These are phyloP conservation scores for Pythium monospermum DNA, from an alignment of 352 stramenopile genomes.

Conservation along the genomic window DNA sequence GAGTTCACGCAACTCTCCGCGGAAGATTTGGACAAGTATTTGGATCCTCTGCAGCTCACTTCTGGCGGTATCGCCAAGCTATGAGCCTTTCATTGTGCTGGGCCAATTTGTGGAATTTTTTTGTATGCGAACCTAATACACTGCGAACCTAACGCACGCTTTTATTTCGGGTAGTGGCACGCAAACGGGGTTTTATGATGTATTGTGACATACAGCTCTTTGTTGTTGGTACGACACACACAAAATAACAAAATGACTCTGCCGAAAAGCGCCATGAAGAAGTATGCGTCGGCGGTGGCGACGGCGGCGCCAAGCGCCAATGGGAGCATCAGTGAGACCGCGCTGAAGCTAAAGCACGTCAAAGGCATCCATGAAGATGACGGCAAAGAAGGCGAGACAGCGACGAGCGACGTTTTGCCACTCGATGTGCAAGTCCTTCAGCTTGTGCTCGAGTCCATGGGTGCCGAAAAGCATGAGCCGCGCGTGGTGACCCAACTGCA, in stretches of 20 bases:
- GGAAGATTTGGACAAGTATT: slow-evolving; percentile 46
- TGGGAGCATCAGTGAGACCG: slow-evolving; percentile 25
- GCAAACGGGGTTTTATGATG: neutral
- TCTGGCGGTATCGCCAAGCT: slow-evolving; percentile 37
- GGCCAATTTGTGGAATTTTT: too few relatives aligned
- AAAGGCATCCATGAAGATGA: slow-evolving; percentile 71
- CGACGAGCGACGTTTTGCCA: slow-evolving; percentile 40
- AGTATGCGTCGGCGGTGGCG: slow-evolving; percentile 1
- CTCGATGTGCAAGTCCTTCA: slow-evolving; percentile 59
- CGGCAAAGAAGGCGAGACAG: slow-evolving; percentile 28
- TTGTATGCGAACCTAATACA: too few relatives aligned
- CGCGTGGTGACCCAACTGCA: slow-evolving; percentile 77
- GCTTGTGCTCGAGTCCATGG: slow-evolving; percentile 72
- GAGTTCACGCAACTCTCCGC: slow-evolving; percentile 36
- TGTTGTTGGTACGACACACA: neutral
- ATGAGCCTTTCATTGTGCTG: too few relatives aligned
- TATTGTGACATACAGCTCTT: too few relatives aligned
- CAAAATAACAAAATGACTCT: neutral
- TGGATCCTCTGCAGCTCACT: slow-evolving; percentile 45
- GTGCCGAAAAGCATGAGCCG: slow-evolving; percentile 70
- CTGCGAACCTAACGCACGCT: too few relatives aligned
- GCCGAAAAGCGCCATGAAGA: neutral
- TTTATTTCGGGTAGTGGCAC: neutral
- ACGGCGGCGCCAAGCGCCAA: slow-evolving; percentile 7
- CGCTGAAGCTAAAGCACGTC: slow-evolving; percentile 47